A percentile compares a stretch with the other conserved stretches of the same genome.
Evolutionary conservation across 2,329 filamentous ascomycete genomes (phyloP).

Genomic region (Trichophyton mentagrophytes): DNA sequence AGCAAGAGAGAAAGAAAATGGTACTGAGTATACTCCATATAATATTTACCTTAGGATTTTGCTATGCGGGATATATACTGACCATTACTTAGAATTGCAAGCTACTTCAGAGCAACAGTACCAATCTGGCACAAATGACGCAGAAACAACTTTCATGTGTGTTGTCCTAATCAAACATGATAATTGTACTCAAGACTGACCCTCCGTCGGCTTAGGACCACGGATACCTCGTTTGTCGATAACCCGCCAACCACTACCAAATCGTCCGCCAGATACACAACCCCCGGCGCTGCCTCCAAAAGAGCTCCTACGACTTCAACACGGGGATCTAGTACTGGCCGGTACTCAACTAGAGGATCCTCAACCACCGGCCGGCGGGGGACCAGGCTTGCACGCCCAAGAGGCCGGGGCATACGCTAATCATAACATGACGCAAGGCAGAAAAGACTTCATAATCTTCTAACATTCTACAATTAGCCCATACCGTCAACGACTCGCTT

Average conservation of each 20-base stretch:
- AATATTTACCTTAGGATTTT: background rate
- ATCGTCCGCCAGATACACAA: slow-evolving; percentile 24
- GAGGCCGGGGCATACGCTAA: slow-evolving; percentile 30
- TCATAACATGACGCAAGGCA: background rate
- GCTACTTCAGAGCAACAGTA: background rate
- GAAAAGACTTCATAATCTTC: background rate
- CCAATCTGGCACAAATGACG: slow-evolving; percentile 32
- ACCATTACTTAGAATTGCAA: background rate
- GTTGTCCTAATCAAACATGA: slow-evolving; percentile 18
- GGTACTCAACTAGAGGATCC: slow-evolving; percentile 27
- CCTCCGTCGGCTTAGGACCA: slow-evolving; percentile 76
- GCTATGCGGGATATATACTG: background rate
- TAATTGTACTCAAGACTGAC: slow-evolving; percentile 67
- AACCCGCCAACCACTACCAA: slow-evolving; percentile 54
- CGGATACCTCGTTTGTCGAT: slow-evolving; percentile 81
- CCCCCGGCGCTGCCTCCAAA: slow-evolving; percentile 15
- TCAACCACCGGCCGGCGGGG: slow-evolving; percentile 18
- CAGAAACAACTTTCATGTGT: slow-evolving; percentile 76
- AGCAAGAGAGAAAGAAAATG: slow-evolving; percentile 24
- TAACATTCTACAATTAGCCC: background rate
- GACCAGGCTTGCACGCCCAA: slow-evolving; percentile 22
- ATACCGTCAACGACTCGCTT: too few relatives aligned
- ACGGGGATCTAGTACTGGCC: slow-evolving; percentile 20
- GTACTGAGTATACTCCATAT: background rate
- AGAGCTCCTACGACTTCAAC: slow-evolving; percentile 15